phyloP scores from a whole-genome alignment of 257 asterid genomes.

The Nicotiana sylvestris region DNA sequence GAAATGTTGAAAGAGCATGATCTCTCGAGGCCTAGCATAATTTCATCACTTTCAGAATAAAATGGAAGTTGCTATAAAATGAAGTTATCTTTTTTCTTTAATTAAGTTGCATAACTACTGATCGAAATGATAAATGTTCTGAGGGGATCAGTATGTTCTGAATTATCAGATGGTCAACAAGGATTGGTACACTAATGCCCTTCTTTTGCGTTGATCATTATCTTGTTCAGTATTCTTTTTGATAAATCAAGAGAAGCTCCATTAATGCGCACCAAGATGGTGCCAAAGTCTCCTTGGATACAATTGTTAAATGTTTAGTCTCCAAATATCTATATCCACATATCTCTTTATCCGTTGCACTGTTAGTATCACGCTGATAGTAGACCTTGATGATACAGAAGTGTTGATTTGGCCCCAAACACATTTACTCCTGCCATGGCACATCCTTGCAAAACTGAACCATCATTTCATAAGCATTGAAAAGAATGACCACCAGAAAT shows the following conservation, averaged over 20 bases:
- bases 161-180: background rate
- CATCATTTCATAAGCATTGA: background rate
- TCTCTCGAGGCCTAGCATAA: background rate
- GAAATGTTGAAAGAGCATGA: background rate
- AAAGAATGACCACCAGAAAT: background rate
- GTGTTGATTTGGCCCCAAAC: background rate
- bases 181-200: background rate
- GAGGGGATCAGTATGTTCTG: background rate
- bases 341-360: background rate
- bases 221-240: background rate
- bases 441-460: background rate
- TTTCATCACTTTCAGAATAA: background rate
- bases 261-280: background rate
- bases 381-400: background rate
- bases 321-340: background rate
- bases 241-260: background rate
- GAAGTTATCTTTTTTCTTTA: background rate
- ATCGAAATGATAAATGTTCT: background rate
- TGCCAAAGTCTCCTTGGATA: background rate
- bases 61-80: background rate
- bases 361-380: background rate
- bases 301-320: background rate
- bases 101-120: background rate
- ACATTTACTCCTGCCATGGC: background rate
- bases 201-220: background rate